Conservation (phyloP, 202 grass and related monocot species). For the Zizania palustris region DNA sequence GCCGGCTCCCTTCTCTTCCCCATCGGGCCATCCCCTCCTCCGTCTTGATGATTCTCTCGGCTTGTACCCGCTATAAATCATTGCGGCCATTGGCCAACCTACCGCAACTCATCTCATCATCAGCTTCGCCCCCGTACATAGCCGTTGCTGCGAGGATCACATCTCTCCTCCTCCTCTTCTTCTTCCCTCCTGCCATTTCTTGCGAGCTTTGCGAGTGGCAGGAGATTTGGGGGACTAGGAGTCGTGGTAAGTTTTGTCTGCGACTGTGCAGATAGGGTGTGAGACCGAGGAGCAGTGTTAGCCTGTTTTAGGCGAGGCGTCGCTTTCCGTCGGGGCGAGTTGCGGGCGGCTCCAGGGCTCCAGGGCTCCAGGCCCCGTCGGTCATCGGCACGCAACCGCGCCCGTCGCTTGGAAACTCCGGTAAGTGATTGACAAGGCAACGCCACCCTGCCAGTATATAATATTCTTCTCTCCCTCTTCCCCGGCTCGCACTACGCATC, state of each 20-base stretch:
- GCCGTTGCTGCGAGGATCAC: conserved; percentile 3
- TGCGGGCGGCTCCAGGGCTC: too few relatives aligned
- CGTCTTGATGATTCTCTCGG: not conserved
- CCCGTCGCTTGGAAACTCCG: conserved; percentile 30
- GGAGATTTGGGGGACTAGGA: too few relatives aligned
- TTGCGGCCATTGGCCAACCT: not conserved
- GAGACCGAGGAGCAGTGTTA: not conserved
- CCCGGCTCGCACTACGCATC: too few relatives aligned
- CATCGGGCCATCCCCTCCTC: too few relatives aligned
- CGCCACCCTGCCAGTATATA: not conserved
- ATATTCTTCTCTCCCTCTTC: not conserved
- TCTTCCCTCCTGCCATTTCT: conserved; percentile 11
- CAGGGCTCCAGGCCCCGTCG: not conserved
- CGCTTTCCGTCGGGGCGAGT: conserved; percentile 4
- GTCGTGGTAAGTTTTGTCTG: not conserved
- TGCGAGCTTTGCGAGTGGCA: not conserved
- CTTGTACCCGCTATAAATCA: conserved; percentile 36
- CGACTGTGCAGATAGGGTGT: not conserved
- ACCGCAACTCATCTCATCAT: not conserved
- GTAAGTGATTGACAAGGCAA: conserved; percentile 30
- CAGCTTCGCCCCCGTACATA: not conserved
- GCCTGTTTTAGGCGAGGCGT: conserved; percentile 5
- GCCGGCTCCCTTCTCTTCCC: too few relatives aligned
- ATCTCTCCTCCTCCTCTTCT: not conserved
- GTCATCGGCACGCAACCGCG: not conserved